Evolutionary conservation across 805 yeast species (phyloP), one percentile per base, ranked within the genome.

Genomic region (Naumovozyma dairenensis): DNA sequence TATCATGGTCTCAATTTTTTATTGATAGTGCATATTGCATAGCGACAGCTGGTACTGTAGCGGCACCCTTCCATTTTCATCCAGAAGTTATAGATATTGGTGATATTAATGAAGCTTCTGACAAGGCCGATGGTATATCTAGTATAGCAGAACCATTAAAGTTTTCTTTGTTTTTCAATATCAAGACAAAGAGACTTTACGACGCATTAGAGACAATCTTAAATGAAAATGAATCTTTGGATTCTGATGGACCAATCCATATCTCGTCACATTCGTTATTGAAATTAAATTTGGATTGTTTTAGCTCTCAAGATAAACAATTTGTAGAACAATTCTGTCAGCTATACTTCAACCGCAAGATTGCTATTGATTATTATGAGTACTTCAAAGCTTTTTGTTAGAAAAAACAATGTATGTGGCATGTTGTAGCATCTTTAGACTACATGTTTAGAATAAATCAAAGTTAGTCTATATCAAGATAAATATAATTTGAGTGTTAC

Each of bases 1-100:
- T 47, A 8, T 42, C 55, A 4, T 56, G 61, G 61, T 37, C 46
- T 4, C 59, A 56, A 35, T 51, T 42, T 31, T 31, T 55, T 4
- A 48, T 55, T 13, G 60, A 56, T 39, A 48, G 49, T 1, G 35
- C 53, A 14, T 56, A 51, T 35, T 48, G 48, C 37, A 40, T 51
- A 41, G 41, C 44, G 4, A 55, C 58, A 2, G 59, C 53, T 4
- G 57, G 57, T 7, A 42, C 40, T 30, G 22, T 47, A 18, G 45
- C 43, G 28, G 53, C 61, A 8, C 35, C 51, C 7, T 56, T 44
- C 31, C 51, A 51, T 19, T 7, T n/a, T n/a, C n/a, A n/a, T n/a
- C n/a, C n/a, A n/a, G n/a, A 38, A 40, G n/a, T n/a, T n/a, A n/a
- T n/a, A n/a, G n/a, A n/a, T n/a, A n/a, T n/a, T n/a, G n/a, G n/a